Percentiles rank a stretch among this genome's conserved stretches.
These are phyloP conservation scores for Macrolepiota dolichaula DNA, from an alignment of 768 basidiomycete genomes.

Conservation along the genomic window DNA sequence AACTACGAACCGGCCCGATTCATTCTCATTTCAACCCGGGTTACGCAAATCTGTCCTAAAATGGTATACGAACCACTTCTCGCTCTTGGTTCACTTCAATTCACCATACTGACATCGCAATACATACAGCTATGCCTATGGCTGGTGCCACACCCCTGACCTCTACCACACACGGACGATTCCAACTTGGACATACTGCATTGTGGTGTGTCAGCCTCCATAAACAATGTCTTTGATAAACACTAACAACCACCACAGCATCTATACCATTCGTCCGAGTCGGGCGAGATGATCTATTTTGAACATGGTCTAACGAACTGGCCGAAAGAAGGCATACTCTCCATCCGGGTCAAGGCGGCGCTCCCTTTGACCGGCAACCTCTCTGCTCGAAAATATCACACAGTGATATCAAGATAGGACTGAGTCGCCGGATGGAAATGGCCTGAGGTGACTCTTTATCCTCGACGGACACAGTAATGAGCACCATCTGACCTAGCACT, in stretches of 20 bases:
- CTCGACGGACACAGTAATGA: background rate
- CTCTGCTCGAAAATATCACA: background rate
- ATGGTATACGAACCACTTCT: background rate
- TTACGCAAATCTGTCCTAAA: background rate
- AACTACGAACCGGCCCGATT: conserved; percentile 2
- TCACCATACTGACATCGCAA: no score
- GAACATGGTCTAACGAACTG: background rate
- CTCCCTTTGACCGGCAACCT: background rate
- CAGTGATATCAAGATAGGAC: background rate
- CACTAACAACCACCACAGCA: background rate
- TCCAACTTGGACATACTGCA: background rate
- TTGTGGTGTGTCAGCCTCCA: background rate
- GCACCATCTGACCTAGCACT: background rate
- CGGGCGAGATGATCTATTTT: background rate
- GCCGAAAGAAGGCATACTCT: background rate
- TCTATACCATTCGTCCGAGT: background rate
- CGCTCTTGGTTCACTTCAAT: background rate
- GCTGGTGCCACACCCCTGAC: background rate
- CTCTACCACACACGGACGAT: background rate
- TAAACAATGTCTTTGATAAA: background rate
- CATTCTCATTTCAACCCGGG: no score
- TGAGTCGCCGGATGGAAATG: background rate
- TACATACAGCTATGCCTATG: no score
- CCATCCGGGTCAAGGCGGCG: background rate
- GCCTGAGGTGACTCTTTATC: background rate